A percentile compares a stretch with the other conserved stretches of the same genome.
Evolutionary conservation across 2,329 filamentous ascomycete species (phyloP).

Genomic region (Zasmidium angulare): DNA sequence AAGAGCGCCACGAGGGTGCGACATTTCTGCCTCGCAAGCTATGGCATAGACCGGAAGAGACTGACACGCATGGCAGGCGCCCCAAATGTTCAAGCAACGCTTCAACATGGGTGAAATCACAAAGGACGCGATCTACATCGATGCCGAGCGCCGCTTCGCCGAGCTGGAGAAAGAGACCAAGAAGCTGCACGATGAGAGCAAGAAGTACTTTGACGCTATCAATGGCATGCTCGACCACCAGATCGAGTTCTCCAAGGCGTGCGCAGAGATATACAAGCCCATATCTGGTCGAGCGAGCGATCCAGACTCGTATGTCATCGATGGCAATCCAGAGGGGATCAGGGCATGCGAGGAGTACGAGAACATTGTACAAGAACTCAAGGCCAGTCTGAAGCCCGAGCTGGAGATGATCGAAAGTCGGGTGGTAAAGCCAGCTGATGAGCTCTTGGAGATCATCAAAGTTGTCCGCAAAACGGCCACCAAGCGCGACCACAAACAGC

Average conservation of each 20-base stretch:
- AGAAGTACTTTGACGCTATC: conserved; percentile 97
- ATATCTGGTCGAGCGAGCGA: conserved; percentile 96
- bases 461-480: conserved; percentile 81
- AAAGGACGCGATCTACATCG: conserved; percentile 91
- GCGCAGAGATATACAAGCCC: conserved; percentile 95
- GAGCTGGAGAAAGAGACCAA: conserved; percentile 96
- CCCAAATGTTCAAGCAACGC: conserved; percentile 84
- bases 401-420: conserved; percentile 95
- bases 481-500: conserved; percentile 95
- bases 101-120: conserved; percentile 97
- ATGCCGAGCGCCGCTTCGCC: conserved; percentile 84
- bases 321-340: conserved; percentile 92
- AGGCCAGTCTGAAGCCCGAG: conserved; percentile 84
- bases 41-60: conserved; percentile 1
- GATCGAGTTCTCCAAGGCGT: conserved; percentile 96
- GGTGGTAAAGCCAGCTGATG: conserved; percentile 87
- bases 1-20: conserved; percentile 84
- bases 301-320: conserved; percentile 74
- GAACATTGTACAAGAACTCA: conserved; percentile 81
- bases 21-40: conserved; percentile 8
- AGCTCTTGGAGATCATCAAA: conserved; percentile 93
- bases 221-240: conserved; percentile 97
- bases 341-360: conserved; percentile 96
- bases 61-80: conserved; percentile 57
- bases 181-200: conserved; percentile 92